Percentiles rank a stretch among this genome's conserved stretches.
These are phyloP conservation scores for Plasmopara viticola DNA, from an alignment of 352 stramenopile genomes.

Conservation along the genomic window DNA sequence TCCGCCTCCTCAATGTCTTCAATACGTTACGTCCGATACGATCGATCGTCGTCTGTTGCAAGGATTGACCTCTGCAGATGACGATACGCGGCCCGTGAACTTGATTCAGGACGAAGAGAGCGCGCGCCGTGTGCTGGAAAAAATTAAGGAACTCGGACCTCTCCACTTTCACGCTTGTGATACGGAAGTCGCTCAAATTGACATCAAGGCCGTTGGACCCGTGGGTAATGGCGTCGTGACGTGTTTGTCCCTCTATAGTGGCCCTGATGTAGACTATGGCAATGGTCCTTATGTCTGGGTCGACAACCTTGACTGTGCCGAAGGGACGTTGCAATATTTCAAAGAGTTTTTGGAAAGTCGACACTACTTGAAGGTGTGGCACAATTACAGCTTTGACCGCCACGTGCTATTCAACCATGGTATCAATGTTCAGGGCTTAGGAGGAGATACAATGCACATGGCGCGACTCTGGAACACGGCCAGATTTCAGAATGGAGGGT, in stretches of 20 bases:
- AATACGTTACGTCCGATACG: constrained; percentile 63
- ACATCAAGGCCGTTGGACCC: constrained; percentile 90
- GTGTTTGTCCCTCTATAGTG: constrained; percentile 95
- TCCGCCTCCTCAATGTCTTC: constrained; percentile 17
- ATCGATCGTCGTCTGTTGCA: constrained; percentile 52
- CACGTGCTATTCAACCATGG: constrained; percentile 97
- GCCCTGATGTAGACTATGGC: constrained; percentile 95
- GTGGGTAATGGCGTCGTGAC: constrained; percentile 97
- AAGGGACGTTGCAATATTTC: constrained; percentile 83
- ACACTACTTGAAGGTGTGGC: constrained; percentile 93
- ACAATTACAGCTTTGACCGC: constrained; percentile 99
- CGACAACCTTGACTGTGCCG: constrained; percentile 89
- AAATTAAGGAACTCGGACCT: constrained; percentile 53
- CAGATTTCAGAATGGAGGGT: constrained; percentile 83
- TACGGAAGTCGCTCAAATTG: constrained; percentile 97
- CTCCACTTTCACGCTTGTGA: constrained; percentile 92
- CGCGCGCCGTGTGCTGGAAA: constrained; percentile 53
- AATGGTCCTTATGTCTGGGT: constrained; percentile 88
- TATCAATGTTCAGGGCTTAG: constrained; percentile 90
- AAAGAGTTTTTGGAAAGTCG: constrained; percentile 92
- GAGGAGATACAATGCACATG: constrained; percentile 99
- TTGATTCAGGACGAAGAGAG: constrained; percentile 67
- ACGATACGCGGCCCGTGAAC: constrained; percentile 64
- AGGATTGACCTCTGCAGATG: constrained; percentile 58
- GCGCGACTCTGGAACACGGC: constrained; percentile 88